Percentiles rank a stretch among this genome's conserved stretches.
Evolutionary conservation across 2,329 filamentous ascomycete genomes (phyloP).

Genomic region (Pleomassaria siparia): DNA sequence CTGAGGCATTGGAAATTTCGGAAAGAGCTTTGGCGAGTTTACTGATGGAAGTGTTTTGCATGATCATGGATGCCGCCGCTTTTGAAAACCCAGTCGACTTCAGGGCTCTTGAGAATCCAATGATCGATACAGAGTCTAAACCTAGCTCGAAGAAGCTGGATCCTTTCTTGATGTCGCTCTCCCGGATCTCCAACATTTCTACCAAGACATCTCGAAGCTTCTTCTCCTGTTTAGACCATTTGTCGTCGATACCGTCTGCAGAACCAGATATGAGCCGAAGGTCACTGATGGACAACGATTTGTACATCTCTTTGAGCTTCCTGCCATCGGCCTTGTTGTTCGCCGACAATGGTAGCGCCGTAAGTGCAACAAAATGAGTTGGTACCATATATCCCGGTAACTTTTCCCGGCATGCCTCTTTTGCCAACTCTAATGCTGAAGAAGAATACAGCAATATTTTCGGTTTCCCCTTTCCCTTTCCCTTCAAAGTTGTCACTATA

Average conservation of each 20-base stretch:
- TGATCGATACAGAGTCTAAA: conserved; percentile 82
- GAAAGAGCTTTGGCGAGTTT: conserved; percentile 42
- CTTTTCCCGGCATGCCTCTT: conserved; percentile 64
- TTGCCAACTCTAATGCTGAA: conserved; percentile 23
- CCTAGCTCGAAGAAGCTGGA: conserved; percentile 83
- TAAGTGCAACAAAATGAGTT: conserved; percentile 74
- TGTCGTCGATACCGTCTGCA: conserved; percentile 16
- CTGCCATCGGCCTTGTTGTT: conserved; percentile 90
- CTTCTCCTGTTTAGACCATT: conserved; percentile 44
- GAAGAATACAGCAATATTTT: conserved; percentile 22
- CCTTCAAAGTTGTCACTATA: conserved; percentile 39
- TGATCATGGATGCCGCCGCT: conserved; percentile 66
- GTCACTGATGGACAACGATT: conserved; percentile 59
- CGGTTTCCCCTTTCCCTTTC: conserved; percentile 15
- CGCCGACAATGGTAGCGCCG: conserved; percentile 73
- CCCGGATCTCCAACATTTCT: conserved; percentile 52
- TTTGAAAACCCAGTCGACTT: conserved; percentile 62
- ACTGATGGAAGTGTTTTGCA: conserved; percentile 56
- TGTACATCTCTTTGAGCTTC: conserved; percentile 67
- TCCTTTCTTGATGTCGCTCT: conserved; percentile 50
- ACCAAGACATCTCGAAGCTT: conserved; percentile 58
- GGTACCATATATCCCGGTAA: conserved; percentile 90
- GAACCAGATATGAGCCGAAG: conserved; percentile 57
- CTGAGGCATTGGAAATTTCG: conserved; percentile 2
- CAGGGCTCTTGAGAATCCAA: conserved; percentile 67